phyloP scores from a whole-genome alignment of 495 filamentous ascomycete genomes.

The Cryomyces antarcticus region DNA sequence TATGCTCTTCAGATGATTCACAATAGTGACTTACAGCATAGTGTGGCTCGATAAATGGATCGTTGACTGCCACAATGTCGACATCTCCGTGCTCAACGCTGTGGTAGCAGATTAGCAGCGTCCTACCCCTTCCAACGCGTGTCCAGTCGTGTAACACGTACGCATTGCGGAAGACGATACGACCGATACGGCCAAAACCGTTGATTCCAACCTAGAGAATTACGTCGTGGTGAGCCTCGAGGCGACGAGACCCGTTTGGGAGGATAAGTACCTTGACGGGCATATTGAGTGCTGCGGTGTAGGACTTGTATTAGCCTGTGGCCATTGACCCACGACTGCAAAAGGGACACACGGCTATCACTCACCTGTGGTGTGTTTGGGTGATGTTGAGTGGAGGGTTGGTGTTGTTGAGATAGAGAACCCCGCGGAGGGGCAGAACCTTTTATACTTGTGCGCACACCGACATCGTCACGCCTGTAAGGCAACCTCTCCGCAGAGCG shows the following conservation, averaged over 20 bases:
- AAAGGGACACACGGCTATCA: too few species aligned
- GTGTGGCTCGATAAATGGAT: slow-evolving; percentile 95
- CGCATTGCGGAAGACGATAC: slow-evolving; percentile 83
- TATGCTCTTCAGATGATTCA: neutral
- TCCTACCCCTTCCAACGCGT: too few species aligned
- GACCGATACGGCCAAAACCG: slow-evolving; percentile 97
- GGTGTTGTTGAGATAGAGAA: neutral
- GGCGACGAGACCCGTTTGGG: neutral
- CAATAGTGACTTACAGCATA: slow-evolving; percentile 66
- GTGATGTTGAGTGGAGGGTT: neutral
- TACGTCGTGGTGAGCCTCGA: neutral
- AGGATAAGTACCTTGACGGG: slow-evolving; percentile 16
- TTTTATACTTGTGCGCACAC: too few species aligned
- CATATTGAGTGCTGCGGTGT: slow-evolving; percentile 9
- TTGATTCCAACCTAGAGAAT: slow-evolving; percentile 75
- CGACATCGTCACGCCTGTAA: too few species aligned
- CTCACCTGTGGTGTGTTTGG: neutral
- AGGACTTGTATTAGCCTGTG: too few species aligned
- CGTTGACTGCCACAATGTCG: slow-evolving; percentile 89
- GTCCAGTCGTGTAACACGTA: slow-evolving; percentile 22
- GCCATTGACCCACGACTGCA: too few species aligned
- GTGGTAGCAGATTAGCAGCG: slow-evolving; percentile 13
- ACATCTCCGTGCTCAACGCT: slow-evolving; percentile 71
- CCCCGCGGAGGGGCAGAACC: too few species aligned
- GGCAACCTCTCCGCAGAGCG: too few species aligned